Base-by-base conservation (phyloP, 2,329 filamentous ascomycete species). In the Graphilbum ipis-grandicollis region DNA sequence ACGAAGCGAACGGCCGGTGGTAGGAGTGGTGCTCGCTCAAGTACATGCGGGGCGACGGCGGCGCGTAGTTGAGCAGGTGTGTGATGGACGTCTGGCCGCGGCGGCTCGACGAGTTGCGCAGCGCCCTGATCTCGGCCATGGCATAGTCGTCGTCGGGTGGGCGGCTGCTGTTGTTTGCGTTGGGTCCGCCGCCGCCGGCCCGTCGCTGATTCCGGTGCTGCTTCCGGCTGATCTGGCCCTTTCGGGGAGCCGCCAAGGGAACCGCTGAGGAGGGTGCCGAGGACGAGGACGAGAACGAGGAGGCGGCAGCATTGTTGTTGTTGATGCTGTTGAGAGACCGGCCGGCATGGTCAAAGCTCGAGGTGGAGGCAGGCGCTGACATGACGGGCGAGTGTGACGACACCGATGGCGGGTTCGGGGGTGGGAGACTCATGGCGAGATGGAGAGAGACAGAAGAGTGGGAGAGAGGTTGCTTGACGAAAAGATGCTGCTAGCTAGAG, bases 71-170 rank as follows among this genome's bases (percentile, higher is more conserved):
- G 67, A 98, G 81, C 39, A 98, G 62, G 57, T 98, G 90, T 30
- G 90, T 96, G 53, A 98, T 98, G 50, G 83, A 93, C 37, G 85
- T 94, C 57, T 94, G 88, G 37, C 90, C 90, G 49, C 90, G 83
- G 41, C 90, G 78, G 50, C 67, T 69, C n/a, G 63, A 65, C 12
- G 67, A 56, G 45, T 71, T 73, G 40, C 66, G 61, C 40, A 73
- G 55, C 17, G 67, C 68, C 44, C 67, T 59, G 43, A 86, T 66
- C 62, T 94, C 85, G 45, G 75, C 84, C 71, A 92, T 77, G 49
- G 73, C 74, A 70, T 93, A 85, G 61, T 93, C 85, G 62, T 86
- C 76, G 53, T 79, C 69, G 47, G 79, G 62, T 34, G 57, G 50
- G 30, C 14, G 9, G 30, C 22, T 37, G 21, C n/a, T 33, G 25